Percentiles rank a stretch among this genome's conserved stretches.
Conservation (phyloP, 2,329 filamentous ascomycete genomes). For the Penicillium sp. region DNA sequence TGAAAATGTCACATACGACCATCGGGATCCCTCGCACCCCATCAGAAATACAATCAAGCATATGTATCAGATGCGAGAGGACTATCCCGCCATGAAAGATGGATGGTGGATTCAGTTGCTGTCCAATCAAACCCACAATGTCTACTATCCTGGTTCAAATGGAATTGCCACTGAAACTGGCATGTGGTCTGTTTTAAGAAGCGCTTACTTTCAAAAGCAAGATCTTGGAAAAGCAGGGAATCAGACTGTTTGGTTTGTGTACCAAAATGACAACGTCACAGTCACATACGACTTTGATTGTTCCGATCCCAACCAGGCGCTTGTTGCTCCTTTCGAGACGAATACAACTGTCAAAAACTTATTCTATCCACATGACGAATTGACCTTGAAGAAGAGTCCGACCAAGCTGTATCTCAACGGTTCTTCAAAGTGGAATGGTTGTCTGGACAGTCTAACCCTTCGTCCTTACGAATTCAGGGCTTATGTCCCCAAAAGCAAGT, state of each 20-base stretch:
- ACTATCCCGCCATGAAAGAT: conserved; percentile 61
- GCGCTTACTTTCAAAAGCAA: conserved; percentile 53
- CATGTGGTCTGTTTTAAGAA: conserved; percentile 62
- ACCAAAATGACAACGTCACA: conserved; percentile 49
- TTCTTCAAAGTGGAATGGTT: conserved; percentile 55
- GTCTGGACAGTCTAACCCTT: conserved; percentile 55
- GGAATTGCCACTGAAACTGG: conserved; percentile 57
- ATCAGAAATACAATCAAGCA: conserved; percentile 62
- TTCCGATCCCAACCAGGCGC: conserved; percentile 46
- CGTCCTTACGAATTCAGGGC: conserved; percentile 60
- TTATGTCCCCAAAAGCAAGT: conserved; percentile 57
- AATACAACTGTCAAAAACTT: conserved; percentile 62
- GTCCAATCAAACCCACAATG: conserved; percentile 56
- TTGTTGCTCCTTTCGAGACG: conserved; percentile 58
- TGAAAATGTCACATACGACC: conserved; percentile 58
- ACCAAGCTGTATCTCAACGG: conserved; percentile 50
- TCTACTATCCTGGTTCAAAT: conserved; percentile 55
- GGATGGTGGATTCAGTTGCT: conserved; percentile 58
- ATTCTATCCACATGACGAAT: conserved; percentile 62
- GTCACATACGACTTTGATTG: conserved; percentile 61
- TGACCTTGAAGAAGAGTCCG: conserved; percentile 51
- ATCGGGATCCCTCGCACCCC: conserved; percentile 63
- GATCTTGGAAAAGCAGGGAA: conserved; percentile 50
- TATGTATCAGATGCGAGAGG: conserved; percentile 61
- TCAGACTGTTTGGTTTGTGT: conserved; percentile 48